Conservation (phyloP, 371 early-diverging fungal species). For the Mucor piriformis region DNA sequence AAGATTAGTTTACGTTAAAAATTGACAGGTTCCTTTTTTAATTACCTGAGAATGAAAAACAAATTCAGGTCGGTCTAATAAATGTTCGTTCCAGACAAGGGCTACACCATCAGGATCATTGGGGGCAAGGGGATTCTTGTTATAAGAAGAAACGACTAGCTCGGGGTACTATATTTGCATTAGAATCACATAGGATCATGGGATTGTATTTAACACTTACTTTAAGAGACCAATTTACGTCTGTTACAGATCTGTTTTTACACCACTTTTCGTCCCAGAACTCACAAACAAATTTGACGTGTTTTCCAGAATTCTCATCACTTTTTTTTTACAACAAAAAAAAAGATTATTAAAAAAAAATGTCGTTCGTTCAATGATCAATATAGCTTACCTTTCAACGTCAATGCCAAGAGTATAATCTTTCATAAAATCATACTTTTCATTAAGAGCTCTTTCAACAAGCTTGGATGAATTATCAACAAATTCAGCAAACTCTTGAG, state of each 20-base stretch:
- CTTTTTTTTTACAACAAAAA: conserved; percentile 33
- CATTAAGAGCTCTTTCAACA: conserved; percentile 89
- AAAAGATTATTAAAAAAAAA: background rate
- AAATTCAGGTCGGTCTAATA: conserved; percentile 91
- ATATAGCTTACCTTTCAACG: conserved; percentile 51
- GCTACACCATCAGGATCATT: conserved; percentile 95
- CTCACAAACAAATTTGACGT: conserved; percentile 68
- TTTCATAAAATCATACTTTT: conserved; percentile 88
- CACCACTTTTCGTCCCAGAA: conserved; percentile 86
- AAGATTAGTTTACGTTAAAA: background rate
- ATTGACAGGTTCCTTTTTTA: background rate
- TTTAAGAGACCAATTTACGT: conserved; percentile 91
- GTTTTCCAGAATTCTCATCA: conserved; percentile 69
- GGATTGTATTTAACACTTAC: too few relatives aligned
- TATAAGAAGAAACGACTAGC: conserved; percentile 85
- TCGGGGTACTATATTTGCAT: conserved; percentile 73
- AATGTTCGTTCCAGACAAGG: conserved; percentile 90
- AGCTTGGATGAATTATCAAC: conserved; percentile 85
- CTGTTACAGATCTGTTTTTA: conserved; percentile 86
- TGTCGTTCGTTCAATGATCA: background rate
- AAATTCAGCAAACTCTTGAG: conserved; percentile 83
- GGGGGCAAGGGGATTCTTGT: conserved; percentile 82
- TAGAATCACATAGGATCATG: background rate
- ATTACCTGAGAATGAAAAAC: conserved; percentile 83
- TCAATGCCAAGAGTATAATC: conserved; percentile 88